These are phyloP conservation scores for Yamadazyma atlantica DNA, from an alignment of 1,139 yeast genomes.

Conservation along the genomic window DNA sequence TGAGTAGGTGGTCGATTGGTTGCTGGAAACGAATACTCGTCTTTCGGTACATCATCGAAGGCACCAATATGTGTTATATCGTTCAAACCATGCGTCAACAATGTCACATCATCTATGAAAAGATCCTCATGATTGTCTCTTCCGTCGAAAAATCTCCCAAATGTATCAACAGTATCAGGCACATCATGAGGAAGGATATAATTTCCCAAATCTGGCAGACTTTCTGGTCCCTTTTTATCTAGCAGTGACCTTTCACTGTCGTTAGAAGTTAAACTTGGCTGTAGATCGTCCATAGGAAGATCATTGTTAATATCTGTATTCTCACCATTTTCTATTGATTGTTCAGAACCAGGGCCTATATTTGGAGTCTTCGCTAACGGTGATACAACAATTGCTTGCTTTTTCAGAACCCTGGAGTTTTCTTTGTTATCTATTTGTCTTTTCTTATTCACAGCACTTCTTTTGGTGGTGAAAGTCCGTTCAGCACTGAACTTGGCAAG, in stretches of 20 bases:
- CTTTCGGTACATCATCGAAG: conserved; percentile 6
- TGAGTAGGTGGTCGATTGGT: conserved; percentile 1
- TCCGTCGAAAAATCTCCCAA: not conserved
- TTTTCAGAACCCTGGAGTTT: not conserved
- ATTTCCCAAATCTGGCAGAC: not conserved
- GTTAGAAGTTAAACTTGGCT: too few relatives aligned
- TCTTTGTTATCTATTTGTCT: not conserved
- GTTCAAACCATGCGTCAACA: conserved; percentile 14
- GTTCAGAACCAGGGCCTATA: too few relatives aligned
- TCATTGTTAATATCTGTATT: too few relatives aligned
- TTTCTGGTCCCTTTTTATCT: not conserved
- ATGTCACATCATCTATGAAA: conserved; percentile 13
- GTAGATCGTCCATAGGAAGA: too few relatives aligned
- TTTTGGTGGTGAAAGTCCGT: not conserved
- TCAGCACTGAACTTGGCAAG: conserved; percentile 2
- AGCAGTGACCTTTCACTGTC: not conserved
- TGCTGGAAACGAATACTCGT: conserved; percentile 1
- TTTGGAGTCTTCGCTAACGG: too few relatives aligned
- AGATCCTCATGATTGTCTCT: conserved; percentile 4
- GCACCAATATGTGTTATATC: conserved; percentile 11
- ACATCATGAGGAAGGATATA: not conserved
- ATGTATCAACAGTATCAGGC: not conserved
- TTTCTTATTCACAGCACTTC: not conserved
- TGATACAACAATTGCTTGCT: too few relatives aligned
- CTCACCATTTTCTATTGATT: too few relatives aligned